Conservation (phyloP, 345 rosid genomes). For the Tarenaya hassleriana region DNA sequence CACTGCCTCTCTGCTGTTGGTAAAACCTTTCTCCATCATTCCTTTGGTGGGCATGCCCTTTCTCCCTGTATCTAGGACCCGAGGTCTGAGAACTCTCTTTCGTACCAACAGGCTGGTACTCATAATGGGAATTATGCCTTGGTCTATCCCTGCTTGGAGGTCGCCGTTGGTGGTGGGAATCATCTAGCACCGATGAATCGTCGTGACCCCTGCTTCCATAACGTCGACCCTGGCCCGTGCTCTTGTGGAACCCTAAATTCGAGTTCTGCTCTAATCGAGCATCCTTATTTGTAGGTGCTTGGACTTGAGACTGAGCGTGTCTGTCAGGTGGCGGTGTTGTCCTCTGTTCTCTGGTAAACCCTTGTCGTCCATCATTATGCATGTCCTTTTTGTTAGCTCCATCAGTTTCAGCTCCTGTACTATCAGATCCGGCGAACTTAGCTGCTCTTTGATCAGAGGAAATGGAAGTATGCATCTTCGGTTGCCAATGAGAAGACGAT, state of each 20-base stretch:
- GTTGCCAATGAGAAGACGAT: constrained; percentile 65
- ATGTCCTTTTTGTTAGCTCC: constrained; percentile 44
- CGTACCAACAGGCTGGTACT: constrained; percentile 71
- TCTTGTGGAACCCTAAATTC: constrained; percentile 42
- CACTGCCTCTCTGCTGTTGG: constrained; percentile 43
- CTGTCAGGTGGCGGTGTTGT: constrained; percentile 31
- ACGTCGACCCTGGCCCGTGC: constrained; percentile 47
- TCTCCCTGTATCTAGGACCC: constrained; percentile 57
- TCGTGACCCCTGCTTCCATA: constrained; percentile 55
- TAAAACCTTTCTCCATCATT: constrained; percentile 47
- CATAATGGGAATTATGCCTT: constrained; percentile 56
- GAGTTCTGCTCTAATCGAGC: constrained; percentile 38
- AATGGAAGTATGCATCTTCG: constrained; percentile 43
- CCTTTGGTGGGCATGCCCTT: constrained; percentile 51
- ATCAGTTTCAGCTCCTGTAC: constrained; percentile 32
- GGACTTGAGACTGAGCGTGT: constrained; percentile 32
- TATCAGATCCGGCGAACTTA: constrained; percentile 37
- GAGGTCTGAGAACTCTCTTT: constrained; percentile 48
- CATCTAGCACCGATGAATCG: constrained; percentile 49
- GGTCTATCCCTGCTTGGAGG: constrained; percentile 53
- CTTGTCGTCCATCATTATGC: constrained; percentile 33
- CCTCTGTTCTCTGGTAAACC: constrained; percentile 46
- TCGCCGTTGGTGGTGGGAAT: constrained; percentile 43
- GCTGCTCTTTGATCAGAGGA: constrained; percentile 33
- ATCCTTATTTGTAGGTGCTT: constrained; percentile 36